These are phyloP conservation scores for Kwoniella europaea DNA, from an alignment of 768 basidiomycete genomes.

Conservation along the genomic window DNA sequence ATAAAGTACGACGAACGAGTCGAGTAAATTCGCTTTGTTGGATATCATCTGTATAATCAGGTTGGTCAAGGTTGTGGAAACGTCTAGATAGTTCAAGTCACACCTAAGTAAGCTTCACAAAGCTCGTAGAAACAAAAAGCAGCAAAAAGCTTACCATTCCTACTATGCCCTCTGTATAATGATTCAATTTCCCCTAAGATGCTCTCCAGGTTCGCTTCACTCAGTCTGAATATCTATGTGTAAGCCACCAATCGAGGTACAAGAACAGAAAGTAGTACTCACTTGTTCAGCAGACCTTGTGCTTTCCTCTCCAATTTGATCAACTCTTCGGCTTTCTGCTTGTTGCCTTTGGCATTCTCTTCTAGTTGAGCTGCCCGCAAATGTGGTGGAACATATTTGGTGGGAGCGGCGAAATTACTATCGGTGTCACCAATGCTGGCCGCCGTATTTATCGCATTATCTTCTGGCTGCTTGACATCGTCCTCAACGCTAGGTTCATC, in stretches of 20 bases:
- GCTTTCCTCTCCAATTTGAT: constrained; percentile 73
- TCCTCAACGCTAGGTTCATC: no score
- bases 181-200: constrained; percentile 77
- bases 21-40: constrained; percentile 76
- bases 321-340: constrained; percentile 58
- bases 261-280: no score
- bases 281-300: constrained; percentile 89
- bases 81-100: constrained; percentile 64
- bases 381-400: constrained; percentile 79
- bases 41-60: constrained; percentile 80
- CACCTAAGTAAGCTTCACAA: neutral
- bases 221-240: constrained; percentile 71
- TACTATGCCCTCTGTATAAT: constrained; percentile 73
- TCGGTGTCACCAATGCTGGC: neutral
- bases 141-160: constrained; percentile 84
- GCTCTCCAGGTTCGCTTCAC: constrained; percentile 81
- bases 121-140: no score
- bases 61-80: constrained; percentile 75
- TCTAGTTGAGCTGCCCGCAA: constrained; percentile 62
- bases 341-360: constrained; percentile 55
- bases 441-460: neutral
- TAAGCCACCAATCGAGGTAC: no score
- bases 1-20: constrained; percentile 86
- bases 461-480: no score
- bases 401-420: constrained; percentile 34